phyloP scores from a whole-genome alignment of 2,329 filamentous ascomycete genomes.

The Fusarium pininemorale region DNA sequence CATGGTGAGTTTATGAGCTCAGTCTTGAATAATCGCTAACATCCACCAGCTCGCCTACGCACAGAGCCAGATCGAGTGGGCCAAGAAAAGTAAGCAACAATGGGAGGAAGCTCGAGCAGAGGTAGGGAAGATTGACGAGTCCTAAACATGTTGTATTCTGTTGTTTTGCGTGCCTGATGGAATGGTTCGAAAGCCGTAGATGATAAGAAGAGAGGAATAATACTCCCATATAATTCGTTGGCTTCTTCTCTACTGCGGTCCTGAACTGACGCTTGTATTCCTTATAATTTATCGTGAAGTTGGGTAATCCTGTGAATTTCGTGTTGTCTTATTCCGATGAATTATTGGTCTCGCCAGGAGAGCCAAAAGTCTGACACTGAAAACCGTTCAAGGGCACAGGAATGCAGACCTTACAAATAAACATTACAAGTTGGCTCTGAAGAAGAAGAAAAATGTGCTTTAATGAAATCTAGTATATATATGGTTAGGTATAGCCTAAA shows the following conservation, averaged over 20 bases:
- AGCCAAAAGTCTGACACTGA: neutral
- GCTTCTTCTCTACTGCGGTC: neutral
- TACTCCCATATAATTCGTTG: slow-evolving; percentile 29
- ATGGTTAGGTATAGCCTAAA: neutral
- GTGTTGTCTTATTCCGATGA: neutral
- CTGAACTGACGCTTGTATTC: neutral
- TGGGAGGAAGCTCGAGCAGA: slow-evolving; percentile 92
- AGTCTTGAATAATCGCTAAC: slow-evolving; percentile 30
- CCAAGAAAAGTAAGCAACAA: slow-evolving; percentile 85
- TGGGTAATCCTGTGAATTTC: neutral
- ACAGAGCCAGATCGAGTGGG: slow-evolving; percentile 93
- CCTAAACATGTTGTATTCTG: slow-evolving; percentile 42
- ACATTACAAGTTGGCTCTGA: neutral
- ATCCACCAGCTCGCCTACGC: slow-evolving; percentile 81
- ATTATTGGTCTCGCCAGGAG: neutral
- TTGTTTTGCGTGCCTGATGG: slow-evolving; percentile 1
- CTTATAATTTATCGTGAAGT: neutral
- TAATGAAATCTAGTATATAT: neutral
- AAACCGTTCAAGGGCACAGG: neutral
- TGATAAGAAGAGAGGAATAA: slow-evolving; percentile 14
- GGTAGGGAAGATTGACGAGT: slow-evolving; percentile 84
- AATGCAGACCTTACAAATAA: neutral
- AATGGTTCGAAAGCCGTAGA: slow-evolving; percentile 10
- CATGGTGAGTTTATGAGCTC: slow-evolving; percentile 74
- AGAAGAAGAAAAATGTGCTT: neutral